Conservation (phyloP, 2,329 filamentous ascomycete genomes). For the Ciborinia camelliae region DNA sequence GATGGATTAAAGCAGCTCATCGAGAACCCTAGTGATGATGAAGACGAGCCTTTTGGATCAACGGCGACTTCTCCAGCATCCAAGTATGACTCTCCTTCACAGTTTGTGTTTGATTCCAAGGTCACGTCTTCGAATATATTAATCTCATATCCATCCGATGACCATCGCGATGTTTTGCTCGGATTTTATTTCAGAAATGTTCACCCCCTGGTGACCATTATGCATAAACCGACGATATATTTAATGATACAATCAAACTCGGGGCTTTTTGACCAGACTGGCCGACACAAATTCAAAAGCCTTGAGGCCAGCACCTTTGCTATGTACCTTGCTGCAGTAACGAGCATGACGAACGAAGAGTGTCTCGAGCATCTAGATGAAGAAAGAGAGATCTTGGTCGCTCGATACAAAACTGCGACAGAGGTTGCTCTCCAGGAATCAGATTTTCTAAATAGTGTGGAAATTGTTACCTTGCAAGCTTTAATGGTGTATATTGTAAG, state of each 20-base stretch:
- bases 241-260: background rate
- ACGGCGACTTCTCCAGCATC: background rate
- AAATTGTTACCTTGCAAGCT: slow-evolving; percentile 59
- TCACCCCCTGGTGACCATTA: slow-evolving; percentile 5
- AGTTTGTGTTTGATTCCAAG: slow-evolving; percentile 11
- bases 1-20: slow-evolving; percentile 19
- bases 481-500: slow-evolving; percentile 59
- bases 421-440: slow-evolving; percentile 43
- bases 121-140: background rate
- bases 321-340: slow-evolving; percentile 16
- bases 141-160: slow-evolving; percentile 8
- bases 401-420: slow-evolving; percentile 18
- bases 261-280: background rate
- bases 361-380: slow-evolving; percentile 47
- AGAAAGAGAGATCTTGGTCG: slow-evolving; percentile 41
- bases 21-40: slow-evolving; percentile 14
- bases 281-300: slow-evolving; percentile 18
- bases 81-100: slow-evolving; percentile 14
- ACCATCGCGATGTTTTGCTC: background rate
- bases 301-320: slow-evolving; percentile 3
- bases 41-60: slow-evolving; percentile 12
- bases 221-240: background rate
- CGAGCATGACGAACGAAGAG: slow-evolving; percentile 46
- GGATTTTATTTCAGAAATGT: slow-evolving; percentile 14
- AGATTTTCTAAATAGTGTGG: slow-evolving; percentile 59